These are phyloP conservation scores for Trichoderma koningii DNA, from an alignment of 2,329 filamentous ascomycete species.

Conservation along the genomic window DNA sequence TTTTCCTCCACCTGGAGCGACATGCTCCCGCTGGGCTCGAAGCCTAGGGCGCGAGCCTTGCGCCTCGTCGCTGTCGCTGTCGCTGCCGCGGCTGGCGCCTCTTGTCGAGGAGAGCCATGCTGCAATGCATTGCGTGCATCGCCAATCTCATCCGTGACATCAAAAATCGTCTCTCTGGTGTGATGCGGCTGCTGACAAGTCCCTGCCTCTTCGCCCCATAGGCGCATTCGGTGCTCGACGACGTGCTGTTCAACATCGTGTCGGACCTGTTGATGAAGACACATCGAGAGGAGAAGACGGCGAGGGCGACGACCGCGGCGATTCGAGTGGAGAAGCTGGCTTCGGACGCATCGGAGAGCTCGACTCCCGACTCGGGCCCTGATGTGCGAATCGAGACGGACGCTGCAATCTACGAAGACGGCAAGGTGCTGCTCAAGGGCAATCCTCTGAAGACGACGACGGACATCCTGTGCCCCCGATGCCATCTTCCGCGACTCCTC, in stretches of 20 bases:
- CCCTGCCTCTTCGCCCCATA: slow-evolving; percentile 35
- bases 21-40: slow-evolving; percentile 5
- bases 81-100: neutral
- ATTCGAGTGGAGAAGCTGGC: slow-evolving; percentile 66
- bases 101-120: neutral
- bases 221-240: slow-evolving; percentile 70
- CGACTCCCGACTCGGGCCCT: slow-evolving; percentile 55
- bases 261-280: slow-evolving; percentile 73
- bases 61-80: neutral
- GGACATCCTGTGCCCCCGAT: slow-evolving; percentile 73
- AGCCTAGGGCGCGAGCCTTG: slow-evolving; percentile 2
- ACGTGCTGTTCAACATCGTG: slow-evolving; percentile 74
- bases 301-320: slow-evolving; percentile 66
- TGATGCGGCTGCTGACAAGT: slow-evolving; percentile 24
- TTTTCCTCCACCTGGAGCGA: neutral
- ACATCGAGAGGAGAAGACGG: slow-evolving; percentile 77
- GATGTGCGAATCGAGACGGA: slow-evolving; percentile 64
- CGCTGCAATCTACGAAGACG: slow-evolving; percentile 70
- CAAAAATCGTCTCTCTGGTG: slow-evolving; percentile 8
- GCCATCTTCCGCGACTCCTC: slow-evolving; percentile 72
- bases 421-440: slow-evolving; percentile 67
- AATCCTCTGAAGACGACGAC: slow-evolving; percentile 71
- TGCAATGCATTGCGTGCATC: slow-evolving; percentile 21
- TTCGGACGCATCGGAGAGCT: slow-evolving; percentile 56
- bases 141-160: neutral